phyloP scores from a whole-genome alignment of 495 filamentous ascomycete species.

The Penicillium simplicissimum region DNA sequence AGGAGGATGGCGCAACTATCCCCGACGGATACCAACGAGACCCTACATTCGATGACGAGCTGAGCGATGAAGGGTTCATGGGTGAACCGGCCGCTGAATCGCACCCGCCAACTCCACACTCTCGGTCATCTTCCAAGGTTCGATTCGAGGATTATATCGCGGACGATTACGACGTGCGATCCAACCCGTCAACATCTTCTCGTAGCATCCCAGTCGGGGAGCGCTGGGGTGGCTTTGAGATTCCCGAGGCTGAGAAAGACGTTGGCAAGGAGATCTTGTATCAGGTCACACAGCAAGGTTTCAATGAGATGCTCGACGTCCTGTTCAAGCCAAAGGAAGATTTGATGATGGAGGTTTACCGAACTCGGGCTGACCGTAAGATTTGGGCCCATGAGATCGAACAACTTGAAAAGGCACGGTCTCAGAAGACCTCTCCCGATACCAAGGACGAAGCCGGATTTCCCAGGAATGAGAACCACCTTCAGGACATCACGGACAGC shows the following conservation, averaged over 20 bases:
- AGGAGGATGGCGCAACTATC: conserved; percentile 68
- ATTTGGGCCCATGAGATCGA: conserved; percentile 55
- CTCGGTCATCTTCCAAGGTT: conserved; percentile 81
- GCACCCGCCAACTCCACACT: conserved; percentile 61
- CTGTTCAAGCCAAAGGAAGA: conserved; percentile 83
- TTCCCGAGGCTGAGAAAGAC: conserved; percentile 77
- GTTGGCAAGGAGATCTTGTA: conserved; percentile 87
- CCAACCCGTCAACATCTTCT: conserved; percentile 78
- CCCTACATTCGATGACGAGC: conserved; percentile 52
- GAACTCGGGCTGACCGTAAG: conserved; percentile 62
- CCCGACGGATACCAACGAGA: conserved; percentile 68
- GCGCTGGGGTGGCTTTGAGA: conserved; percentile 80
- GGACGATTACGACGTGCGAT: conserved; percentile 70
- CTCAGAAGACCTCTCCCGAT: conserved; percentile 16
- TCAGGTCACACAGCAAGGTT: conserved; percentile 83
- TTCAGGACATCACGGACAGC: conserved; percentile 21
- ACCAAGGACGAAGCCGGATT: conserved; percentile 10
- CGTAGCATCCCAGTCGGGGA: conserved; percentile 71
- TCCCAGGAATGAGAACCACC: conserved; percentile 27
- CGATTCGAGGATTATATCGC: conserved; percentile 73
- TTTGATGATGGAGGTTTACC: conserved; percentile 65
- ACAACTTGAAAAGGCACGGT: conserved; percentile 36
- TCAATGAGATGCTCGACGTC: conserved; percentile 87
- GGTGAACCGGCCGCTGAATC: conserved; percentile 43
- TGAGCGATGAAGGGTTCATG: conserved; percentile 32